A percentile compares a stretch with the other conserved stretches of the same genome.
phyloP scores from a whole-genome alignment of 139 green algal genomes.

The Pedinophyceae sp. region DNA sequence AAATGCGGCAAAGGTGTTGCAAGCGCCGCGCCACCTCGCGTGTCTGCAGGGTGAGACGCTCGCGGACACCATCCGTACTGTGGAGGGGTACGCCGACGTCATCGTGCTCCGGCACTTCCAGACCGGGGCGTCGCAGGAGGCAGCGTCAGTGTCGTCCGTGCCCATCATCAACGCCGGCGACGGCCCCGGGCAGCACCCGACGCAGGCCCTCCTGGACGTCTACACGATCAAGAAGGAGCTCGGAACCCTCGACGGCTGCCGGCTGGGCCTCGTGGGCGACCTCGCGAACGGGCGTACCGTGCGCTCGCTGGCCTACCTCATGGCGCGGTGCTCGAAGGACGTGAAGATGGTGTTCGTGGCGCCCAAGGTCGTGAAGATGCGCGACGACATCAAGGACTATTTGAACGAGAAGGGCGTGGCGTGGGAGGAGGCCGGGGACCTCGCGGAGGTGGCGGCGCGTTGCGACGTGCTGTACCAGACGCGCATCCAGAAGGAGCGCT shows the following conservation, averaged over 20 bases:
- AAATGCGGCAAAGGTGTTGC: too few species aligned
- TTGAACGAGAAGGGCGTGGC: conserved; percentile 44
- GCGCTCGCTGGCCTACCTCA: conserved; percentile 65
- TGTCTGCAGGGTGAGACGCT: conserved; percentile 97
- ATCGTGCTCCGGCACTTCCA: conserved; percentile 94
- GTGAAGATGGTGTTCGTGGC: conserved; percentile 94
- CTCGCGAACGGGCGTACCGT: conserved; percentile 91
- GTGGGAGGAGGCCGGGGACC: conserved; percentile 73
- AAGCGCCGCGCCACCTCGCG: too few species aligned
- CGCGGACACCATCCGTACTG: conserved; percentile 95
- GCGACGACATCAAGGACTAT: conserved; percentile 88
- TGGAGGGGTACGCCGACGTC: conserved; percentile 87
- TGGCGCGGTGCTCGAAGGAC: conserved; percentile 65
- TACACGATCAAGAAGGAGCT: conserved; percentile 97
- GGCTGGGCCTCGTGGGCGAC: conserved; percentile 88
- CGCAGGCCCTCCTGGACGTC: conserved; percentile 89
- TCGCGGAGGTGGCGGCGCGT: conserved; percentile 42
- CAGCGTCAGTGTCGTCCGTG: conserved; percentile 55
- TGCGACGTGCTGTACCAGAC: conserved; percentile 97
- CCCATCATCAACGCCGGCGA: conserved; percentile 96
- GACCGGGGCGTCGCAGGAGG: conserved; percentile 56
- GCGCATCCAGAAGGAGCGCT: conserved; percentile 95
- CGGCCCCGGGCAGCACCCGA: conserved; percentile 95
- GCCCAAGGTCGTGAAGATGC: conserved; percentile 82
- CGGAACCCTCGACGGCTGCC: conserved; percentile 66